phyloP scores from a whole-genome alignment of 106 monocot genomes.

The Apostasia ramifera region DNA sequence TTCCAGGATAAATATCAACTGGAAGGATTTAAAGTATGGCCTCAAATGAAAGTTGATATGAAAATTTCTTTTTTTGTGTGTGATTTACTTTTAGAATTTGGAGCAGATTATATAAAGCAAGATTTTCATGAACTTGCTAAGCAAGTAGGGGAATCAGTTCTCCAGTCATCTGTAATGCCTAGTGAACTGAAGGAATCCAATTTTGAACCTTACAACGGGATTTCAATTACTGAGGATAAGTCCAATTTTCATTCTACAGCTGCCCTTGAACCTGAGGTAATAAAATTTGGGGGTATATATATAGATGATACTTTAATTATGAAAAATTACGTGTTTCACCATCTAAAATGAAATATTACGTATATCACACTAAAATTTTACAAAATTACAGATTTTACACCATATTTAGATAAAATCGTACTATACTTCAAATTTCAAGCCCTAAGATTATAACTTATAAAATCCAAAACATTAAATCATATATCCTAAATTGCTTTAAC shows the following conservation, averaged over 20 bases:
- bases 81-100: slow-evolving; percentile 2
- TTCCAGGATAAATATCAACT: not conserved
- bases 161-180: slow-evolving; percentile 16
- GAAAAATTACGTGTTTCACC: too few relatives aligned
- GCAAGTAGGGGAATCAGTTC: slow-evolving; percentile 26
- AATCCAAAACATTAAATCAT: too few relatives aligned
- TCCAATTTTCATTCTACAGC: not conserved
- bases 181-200: slow-evolving; percentile 7
- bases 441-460: too few relatives aligned
- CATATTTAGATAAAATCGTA: too few relatives aligned
- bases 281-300: too few relatives aligned
- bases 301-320: too few relatives aligned
- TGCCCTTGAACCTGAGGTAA: not conserved
- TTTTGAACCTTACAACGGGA: slow-evolving; percentile 9
- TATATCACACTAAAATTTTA: too few relatives aligned
- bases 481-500: too few relatives aligned
- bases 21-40: not conserved
- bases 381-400: too few relatives aligned
- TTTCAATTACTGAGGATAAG: not conserved
- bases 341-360: too few relatives aligned
- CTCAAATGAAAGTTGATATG: not conserved
- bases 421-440: too few relatives aligned
- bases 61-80: not conserved
- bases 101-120: slow-evolving; percentile 12
- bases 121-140: slow-evolving; percentile 29